Conservation (phyloP, 129 eudicot genomes). For the Flaveria brownii region DNA sequence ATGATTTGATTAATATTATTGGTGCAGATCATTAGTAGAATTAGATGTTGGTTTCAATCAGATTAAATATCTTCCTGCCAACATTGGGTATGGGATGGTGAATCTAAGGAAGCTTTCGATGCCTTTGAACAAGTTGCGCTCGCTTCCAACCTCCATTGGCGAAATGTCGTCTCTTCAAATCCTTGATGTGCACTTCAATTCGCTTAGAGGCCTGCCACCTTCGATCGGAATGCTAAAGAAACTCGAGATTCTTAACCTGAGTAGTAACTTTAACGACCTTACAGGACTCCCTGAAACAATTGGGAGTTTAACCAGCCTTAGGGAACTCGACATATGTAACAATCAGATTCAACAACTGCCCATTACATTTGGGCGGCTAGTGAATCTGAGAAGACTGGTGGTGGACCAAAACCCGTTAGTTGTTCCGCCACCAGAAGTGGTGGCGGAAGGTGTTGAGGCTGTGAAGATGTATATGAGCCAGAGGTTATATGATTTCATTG, state of each 20-base stretch:
- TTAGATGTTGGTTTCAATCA: slow-evolving; percentile 85
- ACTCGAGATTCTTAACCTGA: slow-evolving; percentile 64
- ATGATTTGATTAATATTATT: background rate
- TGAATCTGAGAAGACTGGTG: slow-evolving; percentile 51
- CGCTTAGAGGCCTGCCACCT: slow-evolving; percentile 78
- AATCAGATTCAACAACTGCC: slow-evolving; percentile 85
- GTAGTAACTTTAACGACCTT: slow-evolving; percentile 81
- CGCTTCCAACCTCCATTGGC: slow-evolving; percentile 87
- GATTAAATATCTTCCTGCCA: slow-evolving; percentile 74
- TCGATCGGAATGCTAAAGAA: slow-evolving; percentile 64
- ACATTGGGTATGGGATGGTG: slow-evolving; percentile 71
- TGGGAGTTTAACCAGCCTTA: slow-evolving; percentile 64
- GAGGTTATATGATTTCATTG: slow-evolving; percentile 55
- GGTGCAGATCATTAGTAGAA: slow-evolving; percentile 70
- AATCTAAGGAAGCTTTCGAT: slow-evolving; percentile 57
- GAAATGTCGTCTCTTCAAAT: slow-evolving; percentile 68
- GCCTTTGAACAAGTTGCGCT: slow-evolving; percentile 73
- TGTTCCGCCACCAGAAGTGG: slow-evolving; percentile 74
- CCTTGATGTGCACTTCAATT: slow-evolving; percentile 81
- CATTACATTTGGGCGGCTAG: slow-evolving; percentile 65
- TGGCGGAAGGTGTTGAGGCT: slow-evolving; percentile 66
- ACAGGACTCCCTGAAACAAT: slow-evolving; percentile 70
- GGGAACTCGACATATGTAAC: slow-evolving; percentile 85
- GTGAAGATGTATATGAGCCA: slow-evolving; percentile 71
- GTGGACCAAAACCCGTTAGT: slow-evolving; percentile 73